Evolutionary conservation across 2,329 filamentous ascomycete species (phyloP), one percentile per base, ranked within the genome.

Genomic region (Penicillium digitatum): DNA sequence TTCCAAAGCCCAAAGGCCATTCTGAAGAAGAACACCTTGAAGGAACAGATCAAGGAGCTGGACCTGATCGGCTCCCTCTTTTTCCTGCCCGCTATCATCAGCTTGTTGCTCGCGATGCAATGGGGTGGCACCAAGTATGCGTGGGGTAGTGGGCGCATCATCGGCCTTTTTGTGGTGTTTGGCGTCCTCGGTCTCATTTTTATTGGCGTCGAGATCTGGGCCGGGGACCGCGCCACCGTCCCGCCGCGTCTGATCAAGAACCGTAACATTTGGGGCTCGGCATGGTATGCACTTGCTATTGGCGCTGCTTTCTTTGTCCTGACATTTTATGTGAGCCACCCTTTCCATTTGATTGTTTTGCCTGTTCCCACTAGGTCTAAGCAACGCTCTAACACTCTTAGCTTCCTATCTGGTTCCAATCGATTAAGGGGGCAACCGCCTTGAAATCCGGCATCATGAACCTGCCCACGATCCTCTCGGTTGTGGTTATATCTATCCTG

Each of bases 151-250:
- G 69, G 67, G 22, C 74, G 72, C 12, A 73, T 81, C 50, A 77
- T 81, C 46, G 74, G 74, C 0, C 69, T 82, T 11, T 76, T 83
- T 26, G 72, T 79, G 1, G 70, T 82, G 3, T 80, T 80, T 55
- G 75, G 76, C n/a, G 73, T 82, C 7, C 69, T 81, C 10, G 73
- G 75, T 1, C 72, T 76, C 5, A 71, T 74, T 3, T 76, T 79
- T 52, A 50, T 71, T 22, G 56, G 52, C 0, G 60, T 76, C 53
- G 72, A 79, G 56, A 56, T 58, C 49, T 72, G 69, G 63, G 69
- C 69, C 35, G 64, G 70, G 29, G 76, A 79, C 5, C 66, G 66
- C 3, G 78, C 78, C 2, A 69, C 78, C 5, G 70, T 81, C 3
- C 78, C 77, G 7, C 76, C 75, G 0, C 69, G 74, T 1, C 66